Percentiles rank a stretch among this genome's conserved stretches.
Evolutionary conservation across 2,329 filamentous ascomycete species (phyloP).

Genomic region (Aspergillus aculeatinus): DNA sequence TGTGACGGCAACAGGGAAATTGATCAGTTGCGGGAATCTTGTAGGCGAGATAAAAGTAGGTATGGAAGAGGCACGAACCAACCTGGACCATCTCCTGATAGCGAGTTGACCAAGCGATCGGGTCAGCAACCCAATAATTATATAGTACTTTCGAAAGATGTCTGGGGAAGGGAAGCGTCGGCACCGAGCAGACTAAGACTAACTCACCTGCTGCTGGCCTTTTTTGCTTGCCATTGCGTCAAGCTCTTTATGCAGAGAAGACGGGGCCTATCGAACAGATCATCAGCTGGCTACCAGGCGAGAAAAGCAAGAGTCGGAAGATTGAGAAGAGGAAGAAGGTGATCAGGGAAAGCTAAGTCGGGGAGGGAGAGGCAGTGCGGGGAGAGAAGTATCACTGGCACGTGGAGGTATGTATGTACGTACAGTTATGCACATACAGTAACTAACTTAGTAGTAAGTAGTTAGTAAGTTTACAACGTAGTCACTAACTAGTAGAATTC

Average conservation of each 20-base stretch:
- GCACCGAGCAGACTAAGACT: background rate
- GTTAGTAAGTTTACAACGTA: too few species aligned
- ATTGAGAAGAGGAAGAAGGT: background rate
- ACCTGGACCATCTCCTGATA: constrained; percentile 98
- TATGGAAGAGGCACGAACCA: constrained; percentile 64
- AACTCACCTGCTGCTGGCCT: constrained; percentile 67
- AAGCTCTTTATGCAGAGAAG: constrained; percentile 12
- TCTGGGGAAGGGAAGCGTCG: background rate
- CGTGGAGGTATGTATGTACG: background rate
- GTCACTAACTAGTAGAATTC: too few species aligned
- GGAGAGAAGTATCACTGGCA: background rate
- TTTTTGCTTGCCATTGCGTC: constrained; percentile 50
- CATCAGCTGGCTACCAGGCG: constrained; percentile 3
- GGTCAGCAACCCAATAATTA: constrained; percentile 14
- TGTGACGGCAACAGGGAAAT: constrained; percentile 23
- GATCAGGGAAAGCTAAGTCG: background rate
- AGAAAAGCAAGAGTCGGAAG: background rate
- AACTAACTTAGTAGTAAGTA: too few species aligned
- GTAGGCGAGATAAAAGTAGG: constrained; percentile 8
- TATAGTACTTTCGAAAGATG: background rate
- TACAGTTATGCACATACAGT: too few species aligned
- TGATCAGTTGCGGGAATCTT: constrained; percentile 23
- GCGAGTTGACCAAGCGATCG: background rate
- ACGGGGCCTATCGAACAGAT: constrained; percentile 17
- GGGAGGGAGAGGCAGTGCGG: background rate